Evolutionary conservation across 1,284 basidiomycete species (phyloP), one percentile per base, ranked within the genome.

Genomic region (Leccinum huronense): DNA sequence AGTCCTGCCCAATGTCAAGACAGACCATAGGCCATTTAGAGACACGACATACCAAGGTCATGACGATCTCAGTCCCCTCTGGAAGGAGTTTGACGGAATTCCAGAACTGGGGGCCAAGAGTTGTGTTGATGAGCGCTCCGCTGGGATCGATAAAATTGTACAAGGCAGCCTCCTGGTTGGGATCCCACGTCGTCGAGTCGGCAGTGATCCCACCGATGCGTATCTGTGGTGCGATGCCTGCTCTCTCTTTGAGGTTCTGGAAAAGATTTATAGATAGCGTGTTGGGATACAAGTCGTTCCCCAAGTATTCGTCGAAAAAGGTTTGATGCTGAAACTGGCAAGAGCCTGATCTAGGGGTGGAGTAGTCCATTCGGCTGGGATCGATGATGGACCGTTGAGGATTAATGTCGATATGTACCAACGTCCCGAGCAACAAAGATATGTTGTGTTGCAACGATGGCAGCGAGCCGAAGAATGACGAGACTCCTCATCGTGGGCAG

Each of bases 161-260:
- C 58, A 82, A 68, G 7, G 79, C 75, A 4, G 70, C 70, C 42
- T 77, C 73, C 48, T 79, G 77, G 13, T 75, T 73, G 1, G 77
- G 72, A 61, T 82, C 69, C 81, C 81, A 83, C 57, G 78, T 80
- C 2, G 82, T 82, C 19, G 81, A 83, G 66, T 84, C 81, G 9
- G 82, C 83, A 0, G 82, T 83, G 60, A 83, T 82, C 1, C 83
- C 83, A 23, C 82, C 82, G 30, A 83, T 82, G 10, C 83, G 76
- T 16, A 84, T 70, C 71, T 83, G 78, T 9, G 80, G 74, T 31
- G 83, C 74, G 14, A 77, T 72, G 2, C 81, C 81, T 30, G 82
- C 80, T 14, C 82, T 78, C 14, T 73, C 70, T 59, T 77, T 77
- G 19, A 84, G 68, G 63, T 83, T 82, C 56, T 80, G 74, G 16